Evolutionary conservation across 2,329 filamentous ascomycete genomes (phyloP).

Genomic region (Aspergillus uvarum): DNA sequence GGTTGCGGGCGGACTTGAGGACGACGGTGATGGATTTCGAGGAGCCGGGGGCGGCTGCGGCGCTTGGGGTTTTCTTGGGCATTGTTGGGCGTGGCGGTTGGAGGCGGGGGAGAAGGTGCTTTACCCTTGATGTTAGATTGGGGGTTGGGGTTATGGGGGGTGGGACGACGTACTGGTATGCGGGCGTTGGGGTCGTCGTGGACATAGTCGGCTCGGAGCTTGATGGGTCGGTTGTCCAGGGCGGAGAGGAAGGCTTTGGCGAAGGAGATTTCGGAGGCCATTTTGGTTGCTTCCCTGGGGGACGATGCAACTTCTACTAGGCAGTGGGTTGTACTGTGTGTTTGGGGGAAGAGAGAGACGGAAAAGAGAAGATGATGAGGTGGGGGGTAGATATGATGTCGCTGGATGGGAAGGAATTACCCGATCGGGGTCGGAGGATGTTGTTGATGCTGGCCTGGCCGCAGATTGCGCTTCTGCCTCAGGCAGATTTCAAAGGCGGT

Average conservation of each 20-base stretch:
- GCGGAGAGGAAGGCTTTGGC: constrained; percentile 78
- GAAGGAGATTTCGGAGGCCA: constrained; percentile 79
- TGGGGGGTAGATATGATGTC: not conserved
- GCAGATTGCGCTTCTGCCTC: not conserved
- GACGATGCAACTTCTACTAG: no score
- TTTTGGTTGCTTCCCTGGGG: not conserved
- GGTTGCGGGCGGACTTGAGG: constrained; percentile 67
- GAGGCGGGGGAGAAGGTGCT: constrained; percentile 52
- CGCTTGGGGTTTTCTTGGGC: constrained; percentile 41
- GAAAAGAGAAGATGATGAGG: not conserved
- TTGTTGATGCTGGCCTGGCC: constrained; percentile 7
- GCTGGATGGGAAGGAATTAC: constrained; percentile 14
- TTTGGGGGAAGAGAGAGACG: not conserved
- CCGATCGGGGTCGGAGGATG: constrained; percentile 16
- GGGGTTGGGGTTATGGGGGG: not conserved
- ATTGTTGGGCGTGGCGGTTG: constrained; percentile 44
- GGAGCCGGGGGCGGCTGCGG: constrained; percentile 32
- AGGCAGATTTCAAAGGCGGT: constrained; percentile 6
- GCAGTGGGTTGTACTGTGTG: not conserved
- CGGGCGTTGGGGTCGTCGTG: constrained; percentile 81
- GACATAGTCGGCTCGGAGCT: constrained; percentile 85
- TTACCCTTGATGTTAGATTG: not conserved
- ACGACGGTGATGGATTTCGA: constrained; percentile 40
- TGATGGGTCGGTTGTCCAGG: constrained; percentile 74
- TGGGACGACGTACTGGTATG: constrained; percentile 63